Conservation (phyloP, 1,284 basidiomycete genomes). For the Cryptococcus hybrid region DNA sequence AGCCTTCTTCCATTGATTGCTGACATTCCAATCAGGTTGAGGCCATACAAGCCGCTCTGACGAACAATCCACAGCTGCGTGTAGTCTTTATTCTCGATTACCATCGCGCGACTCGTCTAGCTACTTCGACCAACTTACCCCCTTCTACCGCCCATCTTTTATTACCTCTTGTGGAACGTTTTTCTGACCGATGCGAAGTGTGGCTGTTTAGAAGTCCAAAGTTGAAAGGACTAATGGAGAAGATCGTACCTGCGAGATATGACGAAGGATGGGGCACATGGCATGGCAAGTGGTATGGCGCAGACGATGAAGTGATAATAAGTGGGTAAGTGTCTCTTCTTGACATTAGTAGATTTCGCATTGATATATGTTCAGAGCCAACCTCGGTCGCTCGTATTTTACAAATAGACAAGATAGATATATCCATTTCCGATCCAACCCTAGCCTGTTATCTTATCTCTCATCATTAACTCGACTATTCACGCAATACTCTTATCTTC, state of each 20-base stretch:
- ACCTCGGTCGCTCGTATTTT: constrained; percentile 91
- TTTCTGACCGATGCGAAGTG: constrained; percentile 72
- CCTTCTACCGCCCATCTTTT: constrained; percentile 69
- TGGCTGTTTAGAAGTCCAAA: constrained; percentile 84
- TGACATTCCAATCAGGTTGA: constrained; percentile 57
- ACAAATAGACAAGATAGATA: constrained; percentile 94
- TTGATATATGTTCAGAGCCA: constrained; percentile 63
- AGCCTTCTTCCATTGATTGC: too few relatives aligned
- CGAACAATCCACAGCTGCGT: constrained; percentile 61
- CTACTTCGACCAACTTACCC: constrained; percentile 50
- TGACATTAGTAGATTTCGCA: background rate
- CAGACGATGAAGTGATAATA: constrained; percentile 87
- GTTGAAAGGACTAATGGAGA: constrained; percentile 69
- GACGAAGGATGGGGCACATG: constrained; percentile 99
- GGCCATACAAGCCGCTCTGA: constrained; percentile 62
- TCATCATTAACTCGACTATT: constrained; percentile 70
- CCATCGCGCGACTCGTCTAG: constrained; percentile 84
- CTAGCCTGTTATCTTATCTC: constrained; percentile 74
- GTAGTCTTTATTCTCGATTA: constrained; percentile 80
- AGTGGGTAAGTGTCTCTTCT: constrained; percentile 67
- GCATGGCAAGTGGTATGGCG: constrained; percentile 97
- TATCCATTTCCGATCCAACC: constrained; percentile 68
- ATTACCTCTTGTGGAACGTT: constrained; percentile 66
- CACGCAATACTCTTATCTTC: constrained; percentile 69
- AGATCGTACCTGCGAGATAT: constrained; percentile 82